Base-by-base conservation (phyloP, 2,329 filamentous ascomycete species). In the Penicillium fuscoglaucum region DNA sequence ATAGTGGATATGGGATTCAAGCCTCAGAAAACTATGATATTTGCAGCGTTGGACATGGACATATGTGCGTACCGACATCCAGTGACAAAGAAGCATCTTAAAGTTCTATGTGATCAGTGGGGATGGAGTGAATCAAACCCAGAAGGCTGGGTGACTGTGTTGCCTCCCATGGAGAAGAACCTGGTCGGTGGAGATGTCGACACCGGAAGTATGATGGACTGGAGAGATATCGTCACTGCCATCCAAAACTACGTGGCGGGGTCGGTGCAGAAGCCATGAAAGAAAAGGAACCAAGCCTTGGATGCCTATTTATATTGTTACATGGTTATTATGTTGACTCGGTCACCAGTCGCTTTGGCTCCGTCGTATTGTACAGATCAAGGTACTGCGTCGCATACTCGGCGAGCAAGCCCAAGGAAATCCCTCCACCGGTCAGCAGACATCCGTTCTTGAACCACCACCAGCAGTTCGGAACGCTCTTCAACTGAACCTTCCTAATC, bases 51-150 rank as follows among this genome's bases (percentile, higher is more conserved):
- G 1, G 87, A 89, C 31, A 96, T 96, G 91, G 96, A 97, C 73
- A 91, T 86, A 26, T 87, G 88, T 4, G 96, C 96, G 93, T 96
- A 90, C 89, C 80, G 82, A 55, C 91, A 97, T 71, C 93, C 92
- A 2, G 79, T 96, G 46, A 96, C 93, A 1, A 81, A 77, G 50
- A 85, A 84, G 62, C 91, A 96, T 63, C 76, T 96, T 39, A 78
- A 78, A 41, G 79, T 89, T 0, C 77, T 97, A 47, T 83, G 87
- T 62, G 83, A 89, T 48, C 89, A 92, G 58, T 96, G 92, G 91
- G 88, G 87, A 6, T 72, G 82, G 47, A 66, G 67, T 35, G 77
- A 72, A 24, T 70, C 60, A 10, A 66, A 68, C 17, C 62, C 66
- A 1, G 67, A 73, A 8, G 79, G 79, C 6, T 88, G 85, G 89